Percentiles rank a stretch among this genome's conserved stretches.
Evolutionary conservation across 768 basidiomycete species (phyloP).

Genomic region (Phaffia australis): DNA sequence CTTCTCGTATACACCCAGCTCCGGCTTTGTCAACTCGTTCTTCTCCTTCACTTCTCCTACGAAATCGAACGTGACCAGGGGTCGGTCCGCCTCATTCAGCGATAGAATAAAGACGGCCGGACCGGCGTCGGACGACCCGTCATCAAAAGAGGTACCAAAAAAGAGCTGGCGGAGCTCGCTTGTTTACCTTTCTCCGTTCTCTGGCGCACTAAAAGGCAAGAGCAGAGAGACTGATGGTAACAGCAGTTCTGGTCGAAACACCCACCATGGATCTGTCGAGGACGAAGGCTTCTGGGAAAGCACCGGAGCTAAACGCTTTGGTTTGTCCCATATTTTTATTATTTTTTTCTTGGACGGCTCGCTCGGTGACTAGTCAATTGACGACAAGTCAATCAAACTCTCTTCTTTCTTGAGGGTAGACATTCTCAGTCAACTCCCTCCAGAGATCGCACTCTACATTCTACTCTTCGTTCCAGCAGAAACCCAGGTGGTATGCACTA

Average conservation of each 20-base stretch:
- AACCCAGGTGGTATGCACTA: neutral
- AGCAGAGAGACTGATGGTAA: conserved; percentile 5
- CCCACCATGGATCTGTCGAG: neutral
- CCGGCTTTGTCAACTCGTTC: neutral
- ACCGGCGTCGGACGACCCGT: neutral
- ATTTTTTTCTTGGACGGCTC: neutral
- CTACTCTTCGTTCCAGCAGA: conserved; percentile 11
- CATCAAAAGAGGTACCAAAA: neutral
- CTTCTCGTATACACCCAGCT: neutral
- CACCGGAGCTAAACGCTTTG: neutral
- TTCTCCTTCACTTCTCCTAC: neutral
- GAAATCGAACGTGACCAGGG: neutral
- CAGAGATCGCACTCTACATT: conserved; percentile 19
- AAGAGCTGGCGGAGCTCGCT: neutral
- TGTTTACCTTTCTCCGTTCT: neutral
- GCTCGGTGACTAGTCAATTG: neutral
- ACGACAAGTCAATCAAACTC: too few species aligned
- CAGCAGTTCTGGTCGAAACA: neutral
- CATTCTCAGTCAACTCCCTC: conserved; percentile 2
- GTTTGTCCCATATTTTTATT: neutral
- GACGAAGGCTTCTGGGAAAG: conserved; percentile 21
- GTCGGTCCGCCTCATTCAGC: too few species aligned
- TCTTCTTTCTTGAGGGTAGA: neutral
- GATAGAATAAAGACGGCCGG: neutral
- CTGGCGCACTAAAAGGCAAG: neutral